Base-by-base conservation (phyloP, 1,139 yeast species). In the Pneumocystis canis region DNA sequence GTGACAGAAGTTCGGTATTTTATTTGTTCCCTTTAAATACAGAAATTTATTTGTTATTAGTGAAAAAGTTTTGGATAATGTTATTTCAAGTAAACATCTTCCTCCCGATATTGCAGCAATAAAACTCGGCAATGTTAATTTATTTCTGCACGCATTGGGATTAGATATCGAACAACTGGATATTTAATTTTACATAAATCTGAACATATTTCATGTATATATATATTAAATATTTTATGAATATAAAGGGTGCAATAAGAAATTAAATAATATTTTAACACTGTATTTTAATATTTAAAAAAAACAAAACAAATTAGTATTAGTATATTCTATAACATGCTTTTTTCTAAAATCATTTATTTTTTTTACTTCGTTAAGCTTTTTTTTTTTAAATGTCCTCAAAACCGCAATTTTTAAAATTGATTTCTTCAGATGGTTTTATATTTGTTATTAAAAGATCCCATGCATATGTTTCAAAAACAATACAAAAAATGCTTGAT, bases 91-190 rank as follows among this genome's bases (percentile, higher is more conserved):
- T 25, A 89, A 87, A 77, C 83, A 83, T 40, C 77, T 85, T 62
- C 76, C 73, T 62, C 72, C 78, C 20, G 85, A 84, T 65, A 71
- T 79, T 66, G 84, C 82, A 31, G 80, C 81, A 67, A 75, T 78
- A 67, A 85, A 84, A 74, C 81, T 86, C 70, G 84, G 83, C 69
- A 89, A 90, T 72, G 82, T 92, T 80, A 92, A 92, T 73, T 78
- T 92, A 81, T 90, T 89, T 77, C 81, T 92, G 76, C 94, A 90
- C 69, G 97, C 92, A 62, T 89, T 92, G 94, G 98, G 98, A 3
- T 81, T 92, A 68, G 89, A 88, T 67, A 96, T 97, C 16, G 89
- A 89, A 9, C 66, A 65, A 54, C 61, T 65, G 18, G 61, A 62
- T 32, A 64, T 62, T 6, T 65, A 58, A 64, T 56, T 11, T 9